Percentiles rank a stretch among this genome's conserved stretches.
These are phyloP conservation scores for Fraxinus excelsior DNA, from an alignment of 257 asterid species.

Conservation along the genomic window DNA sequence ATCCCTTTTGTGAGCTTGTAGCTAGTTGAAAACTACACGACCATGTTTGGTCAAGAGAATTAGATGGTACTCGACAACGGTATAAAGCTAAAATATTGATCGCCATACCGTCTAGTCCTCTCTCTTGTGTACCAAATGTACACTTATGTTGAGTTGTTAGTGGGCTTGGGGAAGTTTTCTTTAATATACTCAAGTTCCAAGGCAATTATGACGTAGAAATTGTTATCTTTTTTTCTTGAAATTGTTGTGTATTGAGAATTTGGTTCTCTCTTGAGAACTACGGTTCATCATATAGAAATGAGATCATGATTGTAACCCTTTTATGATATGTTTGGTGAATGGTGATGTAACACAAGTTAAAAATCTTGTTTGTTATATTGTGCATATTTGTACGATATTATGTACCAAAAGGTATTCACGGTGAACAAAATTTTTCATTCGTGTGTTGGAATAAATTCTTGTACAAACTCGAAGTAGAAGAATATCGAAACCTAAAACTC, in stretches of 20 bases:
- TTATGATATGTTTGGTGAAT: too few species aligned
- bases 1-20: slow-evolving; percentile 32
- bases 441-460: too few species aligned
- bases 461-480: too few species aligned
- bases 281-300: too few species aligned
- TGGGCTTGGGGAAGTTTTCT: not conserved
- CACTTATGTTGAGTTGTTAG: not conserved
- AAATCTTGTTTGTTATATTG: too few species aligned
- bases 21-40: not conserved
- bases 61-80: not conserved
- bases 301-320: too few species aligned
- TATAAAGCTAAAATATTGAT: not conserved
- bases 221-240: not conserved
- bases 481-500: too few species aligned
- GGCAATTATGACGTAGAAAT: not conserved
- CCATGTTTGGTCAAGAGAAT: not conserved
- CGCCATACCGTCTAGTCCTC: not conserved
- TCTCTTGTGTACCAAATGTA: not conserved
- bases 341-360: too few species aligned
- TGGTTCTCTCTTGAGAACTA: not conserved
- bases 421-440: too few species aligned
- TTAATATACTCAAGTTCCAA: not conserved
- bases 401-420: too few species aligned
- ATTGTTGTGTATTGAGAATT: not conserved
- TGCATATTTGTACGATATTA: too few species aligned